Base-by-base conservation (phyloP, 164 flowering plant genomes). In the Berberis thunbergii region DNA sequence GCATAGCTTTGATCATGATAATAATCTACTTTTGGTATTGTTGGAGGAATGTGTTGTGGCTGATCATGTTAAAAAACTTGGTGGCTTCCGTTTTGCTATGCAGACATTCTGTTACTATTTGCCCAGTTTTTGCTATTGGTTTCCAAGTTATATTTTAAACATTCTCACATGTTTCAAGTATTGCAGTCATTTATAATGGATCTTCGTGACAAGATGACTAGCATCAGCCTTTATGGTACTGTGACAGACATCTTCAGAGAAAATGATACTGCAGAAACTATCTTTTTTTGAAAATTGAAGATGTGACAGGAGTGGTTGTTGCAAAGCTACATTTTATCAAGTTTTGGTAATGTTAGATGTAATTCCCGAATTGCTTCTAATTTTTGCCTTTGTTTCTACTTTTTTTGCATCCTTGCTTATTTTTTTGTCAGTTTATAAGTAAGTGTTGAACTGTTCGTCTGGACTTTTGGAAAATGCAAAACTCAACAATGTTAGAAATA, bases 131-230 rank as follows among this genome's bases (percentile, higher is more conserved):
- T 26, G 49, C 49, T 0, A 46, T 46, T 4, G 4, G 49, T 52
- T 52, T 26, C 26, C 26, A 26, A 26, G 26, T 26, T 52, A 26
- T 26, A 26, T 26, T 26, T 26, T 26, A 26, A 52, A 52, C 54
- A 1, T 7, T 52, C n/a, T 6, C 4, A 6, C 11, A 7, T 52
- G 54, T 52, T 52, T 26, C 3, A 52, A 52, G 72, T 73, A 57
- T 72, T 83, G 88, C 96, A 94, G 99, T 74, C 83, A 67, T 85
- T 81, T 77, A 81, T 94, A 64, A 73, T 60, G 45, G 89, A 94
- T 78, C 86, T 94, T 63, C 84, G 72, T 54, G 93, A 87, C 82
- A 91, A 89, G 84, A 94, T 91, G 96, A 87, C 84, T 68, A 69
- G 87, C 66, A 61, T 91, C 72, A 83, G 93, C 83, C 82, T 94